A percentile compares a stretch with the other conserved stretches of the same genome.
Evolutionary conservation across 768 basidiomycete genomes (phyloP).

Genomic region (Porphyrellus cyaneotinctus): DNA sequence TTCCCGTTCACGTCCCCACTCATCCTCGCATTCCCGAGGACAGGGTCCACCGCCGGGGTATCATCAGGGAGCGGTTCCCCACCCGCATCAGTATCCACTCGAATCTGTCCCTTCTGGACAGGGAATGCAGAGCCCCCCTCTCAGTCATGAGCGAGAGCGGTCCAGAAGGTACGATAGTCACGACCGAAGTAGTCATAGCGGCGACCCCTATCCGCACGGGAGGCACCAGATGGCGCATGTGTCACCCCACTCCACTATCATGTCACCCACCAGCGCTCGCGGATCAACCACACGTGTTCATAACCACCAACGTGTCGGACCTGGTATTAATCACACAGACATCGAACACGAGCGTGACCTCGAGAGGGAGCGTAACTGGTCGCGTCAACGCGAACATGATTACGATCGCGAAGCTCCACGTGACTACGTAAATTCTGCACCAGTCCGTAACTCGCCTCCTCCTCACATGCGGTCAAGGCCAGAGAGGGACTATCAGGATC

Average conservation of each 20-base stretch:
- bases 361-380: constrained; percentile 41
- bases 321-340: constrained; percentile 46
- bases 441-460: constrained; percentile 41
- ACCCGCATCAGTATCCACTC: constrained; percentile 44
- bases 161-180: constrained; percentile 47
- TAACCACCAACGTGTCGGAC: constrained; percentile 64
- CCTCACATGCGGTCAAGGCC: constrained; percentile 37
- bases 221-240: constrained; percentile 30
- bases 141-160: constrained; percentile 40
- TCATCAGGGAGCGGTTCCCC: constrained; percentile 37
- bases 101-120: constrained; percentile 45
- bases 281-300: constrained; percentile 45
- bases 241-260: constrained; percentile 33
- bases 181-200: constrained; percentile 36
- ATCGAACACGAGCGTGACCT: constrained; percentile 40
- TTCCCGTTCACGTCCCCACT: constrained; percentile 47
- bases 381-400: constrained; percentile 41
- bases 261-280: constrained; percentile 34
- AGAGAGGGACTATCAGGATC: constrained; percentile 31
- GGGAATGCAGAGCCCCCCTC: constrained; percentile 46
- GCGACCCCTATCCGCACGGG: constrained; percentile 32
- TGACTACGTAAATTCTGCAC: constrained; percentile 28
- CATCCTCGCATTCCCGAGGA: constrained; percentile 49
- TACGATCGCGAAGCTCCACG: constrained; percentile 35
- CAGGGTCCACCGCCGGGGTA: constrained; percentile 33